Evolutionary conservation across 2,329 filamentous ascomycete genomes (phyloP).

Genomic region (Colletotrichum sublineola): DNA sequence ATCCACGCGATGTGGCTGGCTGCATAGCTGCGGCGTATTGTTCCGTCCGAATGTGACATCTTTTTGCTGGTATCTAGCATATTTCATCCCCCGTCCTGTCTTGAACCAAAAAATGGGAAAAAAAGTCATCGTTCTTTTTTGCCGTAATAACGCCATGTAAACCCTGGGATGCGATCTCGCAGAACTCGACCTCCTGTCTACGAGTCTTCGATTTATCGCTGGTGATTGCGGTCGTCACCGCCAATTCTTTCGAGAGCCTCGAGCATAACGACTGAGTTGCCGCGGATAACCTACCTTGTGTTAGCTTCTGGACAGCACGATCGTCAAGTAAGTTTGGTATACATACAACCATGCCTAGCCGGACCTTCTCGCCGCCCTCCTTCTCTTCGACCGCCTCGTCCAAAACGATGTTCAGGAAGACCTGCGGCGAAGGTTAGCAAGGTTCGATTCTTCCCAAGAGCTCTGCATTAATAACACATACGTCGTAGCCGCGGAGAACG

Average conservation of each 20-base stretch:
- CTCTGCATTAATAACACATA: conserved; percentile 59
- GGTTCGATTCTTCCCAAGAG: not conserved
- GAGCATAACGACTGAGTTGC: conserved; percentile 98
- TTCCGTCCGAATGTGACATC: conserved; percentile 34
- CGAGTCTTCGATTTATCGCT: conserved; percentile 39
- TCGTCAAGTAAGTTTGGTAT: not conserved
- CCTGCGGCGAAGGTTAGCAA: conserved; percentile 65
- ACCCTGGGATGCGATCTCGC: conserved; percentile 25
- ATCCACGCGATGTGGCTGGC: not conserved
- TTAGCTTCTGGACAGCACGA: conserved; percentile 45
- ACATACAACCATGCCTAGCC: conserved; percentile 92
- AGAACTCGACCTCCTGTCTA: conserved; percentile 19
- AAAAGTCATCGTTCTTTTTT: conserved; percentile 32
- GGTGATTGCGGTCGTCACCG: conserved; percentile 65
- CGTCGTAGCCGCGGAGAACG: conserved; percentile 94
- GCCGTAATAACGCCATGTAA: conserved; percentile 40
- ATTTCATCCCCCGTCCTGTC: conserved; percentile 34
- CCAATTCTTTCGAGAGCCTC: conserved; percentile 82
- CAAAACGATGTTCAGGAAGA: conserved; percentile 97
- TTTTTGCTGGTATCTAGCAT: conserved; percentile 50
- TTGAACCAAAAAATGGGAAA: conserved; percentile 25
- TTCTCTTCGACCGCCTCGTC: conserved; percentile 98
- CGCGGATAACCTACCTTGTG: conserved; percentile 83
- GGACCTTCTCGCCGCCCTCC: conserved; percentile 88
- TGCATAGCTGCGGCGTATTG: conserved; percentile 25